These are phyloP conservation scores for Porcisia hertigi DNA, from an alignment of 208 protist species.

Conservation along the genomic window DNA sequence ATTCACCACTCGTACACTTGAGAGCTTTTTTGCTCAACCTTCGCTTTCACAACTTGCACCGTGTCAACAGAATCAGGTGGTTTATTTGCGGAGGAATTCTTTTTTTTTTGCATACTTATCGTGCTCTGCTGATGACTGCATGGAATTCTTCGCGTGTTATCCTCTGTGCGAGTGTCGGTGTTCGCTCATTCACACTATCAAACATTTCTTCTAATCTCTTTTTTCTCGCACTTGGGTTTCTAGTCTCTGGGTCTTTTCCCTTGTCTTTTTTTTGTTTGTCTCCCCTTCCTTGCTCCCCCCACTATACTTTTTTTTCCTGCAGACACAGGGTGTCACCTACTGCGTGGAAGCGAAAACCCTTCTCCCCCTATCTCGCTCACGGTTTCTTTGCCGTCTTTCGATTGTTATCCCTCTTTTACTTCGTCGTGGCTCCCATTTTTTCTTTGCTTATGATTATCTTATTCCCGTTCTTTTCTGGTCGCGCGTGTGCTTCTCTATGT, in stretches of 20 bases:
- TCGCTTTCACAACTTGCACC: not conserved
- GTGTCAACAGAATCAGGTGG: slow-evolving; percentile 1
- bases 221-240: not conserved
- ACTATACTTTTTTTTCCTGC: slow-evolving; percentile 1
- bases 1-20: too few relatives aligned
- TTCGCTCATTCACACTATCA: slow-evolving; percentile 1
- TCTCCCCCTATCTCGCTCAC: not conserved
- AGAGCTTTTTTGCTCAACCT: not conserved
- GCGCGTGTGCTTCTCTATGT: not conserved
- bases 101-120: slow-evolving; percentile 5
- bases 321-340: not conserved
- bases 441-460: not conserved
- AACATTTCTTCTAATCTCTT: not conserved
- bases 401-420: not conserved
- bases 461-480: too few relatives aligned
- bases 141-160: slow-evolving; percentile 14
- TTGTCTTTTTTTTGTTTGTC: not conserved
- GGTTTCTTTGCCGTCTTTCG: not conserved
- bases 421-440: not conserved
- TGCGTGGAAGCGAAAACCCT: not conserved
- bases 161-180: slow-evolving; percentile 1
- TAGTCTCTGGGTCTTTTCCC: not conserved
- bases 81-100: not conserved
- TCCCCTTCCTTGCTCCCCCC: not conserved
- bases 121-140: slow-evolving; percentile 7